These are phyloP conservation scores for Heterobasidion irregulare DNA, from an alignment of 1,284 basidiomycete species.

Conservation along the genomic window DNA sequence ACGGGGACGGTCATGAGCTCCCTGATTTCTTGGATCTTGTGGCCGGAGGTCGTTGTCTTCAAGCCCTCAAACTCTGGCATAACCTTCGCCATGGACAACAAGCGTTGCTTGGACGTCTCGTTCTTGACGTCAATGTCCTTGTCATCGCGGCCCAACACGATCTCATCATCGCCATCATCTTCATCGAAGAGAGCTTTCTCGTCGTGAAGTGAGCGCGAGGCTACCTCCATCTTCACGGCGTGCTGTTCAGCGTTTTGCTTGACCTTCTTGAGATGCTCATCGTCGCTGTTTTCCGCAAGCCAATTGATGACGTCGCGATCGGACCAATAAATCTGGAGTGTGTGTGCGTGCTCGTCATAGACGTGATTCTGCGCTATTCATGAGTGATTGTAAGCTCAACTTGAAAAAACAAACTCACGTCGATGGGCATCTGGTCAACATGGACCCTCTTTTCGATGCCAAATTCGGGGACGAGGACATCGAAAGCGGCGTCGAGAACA, in stretches of 20 bases:
- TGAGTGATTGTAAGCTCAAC: constrained; percentile 7
- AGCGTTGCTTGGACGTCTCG: constrained; percentile 68
- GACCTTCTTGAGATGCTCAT: constrained; percentile 88
- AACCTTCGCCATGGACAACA: constrained; percentile 65
- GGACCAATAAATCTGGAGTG: constrained; percentile 90
- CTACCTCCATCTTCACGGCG: constrained; percentile 80
- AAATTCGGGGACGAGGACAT: constrained; percentile 90
- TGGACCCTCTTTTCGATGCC: constrained; percentile 98
- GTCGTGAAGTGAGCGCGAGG: constrained; percentile 71
- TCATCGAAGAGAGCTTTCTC: constrained; percentile 87
- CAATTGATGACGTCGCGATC: constrained; percentile 86
- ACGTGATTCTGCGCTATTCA: constrained; percentile 65
- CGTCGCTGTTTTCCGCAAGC: constrained; percentile 92
- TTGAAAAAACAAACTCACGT: constrained; percentile 41
- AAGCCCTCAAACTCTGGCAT: constrained; percentile 78
- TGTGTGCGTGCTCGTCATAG: constrained; percentile 87
- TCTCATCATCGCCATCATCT: constrained; percentile 73
- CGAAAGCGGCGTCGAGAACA: constrained; percentile 93
- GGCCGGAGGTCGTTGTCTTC: constrained; percentile 60
- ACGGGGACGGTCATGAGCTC: constrained; percentile 89
- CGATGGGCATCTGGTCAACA: constrained; percentile 97
- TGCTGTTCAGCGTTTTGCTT: constrained; percentile 83
- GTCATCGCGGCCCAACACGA: constrained; percentile 63
- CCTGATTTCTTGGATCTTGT: constrained; percentile 88
- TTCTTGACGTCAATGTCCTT: constrained; percentile 30